Conservation (phyloP, 2,329 filamentous ascomycete species). For the Colletotrichum neosansevieriae region DNA sequence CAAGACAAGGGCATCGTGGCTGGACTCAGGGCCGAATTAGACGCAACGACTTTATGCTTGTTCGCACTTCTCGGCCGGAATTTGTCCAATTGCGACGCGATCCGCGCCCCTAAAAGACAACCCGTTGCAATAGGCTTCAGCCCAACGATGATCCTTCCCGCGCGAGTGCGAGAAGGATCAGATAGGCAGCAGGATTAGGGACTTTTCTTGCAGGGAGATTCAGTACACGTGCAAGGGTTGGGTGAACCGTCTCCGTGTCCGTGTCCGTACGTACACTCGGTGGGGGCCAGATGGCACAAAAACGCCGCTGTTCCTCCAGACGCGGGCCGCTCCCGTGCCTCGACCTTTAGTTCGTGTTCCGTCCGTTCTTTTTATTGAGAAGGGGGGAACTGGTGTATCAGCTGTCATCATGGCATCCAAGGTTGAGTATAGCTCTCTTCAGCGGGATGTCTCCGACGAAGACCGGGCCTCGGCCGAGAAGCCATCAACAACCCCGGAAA, state of each 20-base stretch:
- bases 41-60: constrained; percentile 5
- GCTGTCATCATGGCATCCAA: constrained; percentile 6
- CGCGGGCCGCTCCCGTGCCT: background rate
- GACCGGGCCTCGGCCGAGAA: constrained; percentile 24
- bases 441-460: constrained; percentile 8
- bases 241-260: constrained; percentile 9
- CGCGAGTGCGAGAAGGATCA: constrained; percentile 9
- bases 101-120: no score
- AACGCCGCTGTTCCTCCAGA: background rate
- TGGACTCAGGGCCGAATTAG: background rate
- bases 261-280: constrained; percentile 18
- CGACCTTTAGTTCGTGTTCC: background rate
- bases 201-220: background rate
- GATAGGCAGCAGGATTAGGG: constrained; percentile 17
- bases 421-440: constrained; percentile 27
- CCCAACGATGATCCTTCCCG: constrained; percentile 5
- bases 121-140: background rate
- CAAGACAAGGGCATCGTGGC: background rate
- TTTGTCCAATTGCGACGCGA: background rate
- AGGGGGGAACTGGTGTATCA: no score
- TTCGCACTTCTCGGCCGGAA: background rate
- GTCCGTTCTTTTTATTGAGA: no score
- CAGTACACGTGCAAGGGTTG: background rate
- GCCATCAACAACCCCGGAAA: background rate
- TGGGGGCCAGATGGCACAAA: constrained; percentile 3